These are phyloP conservation scores for Trichophaea hybrida DNA, from an alignment of 2,329 filamentous ascomycete genomes.

Conservation along the genomic window DNA sequence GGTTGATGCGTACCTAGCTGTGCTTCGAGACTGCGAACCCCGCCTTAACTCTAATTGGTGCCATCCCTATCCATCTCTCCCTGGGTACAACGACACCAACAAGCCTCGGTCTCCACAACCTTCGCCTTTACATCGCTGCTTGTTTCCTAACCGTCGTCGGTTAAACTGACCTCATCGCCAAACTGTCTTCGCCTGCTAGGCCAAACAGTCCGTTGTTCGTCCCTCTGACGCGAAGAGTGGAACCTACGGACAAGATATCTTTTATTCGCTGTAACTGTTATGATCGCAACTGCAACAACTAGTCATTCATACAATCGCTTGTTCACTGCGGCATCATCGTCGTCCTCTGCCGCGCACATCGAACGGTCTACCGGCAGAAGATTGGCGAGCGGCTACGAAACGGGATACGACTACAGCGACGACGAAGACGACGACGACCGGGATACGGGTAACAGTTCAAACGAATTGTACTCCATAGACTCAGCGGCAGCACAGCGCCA, in stretches of 20 bases:
- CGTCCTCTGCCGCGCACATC: constrained; percentile 4
- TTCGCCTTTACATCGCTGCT: neutral
- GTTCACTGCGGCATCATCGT: constrained; percentile 13
- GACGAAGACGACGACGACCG: neutral
- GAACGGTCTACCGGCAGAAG: neutral
- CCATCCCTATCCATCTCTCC: neutral
- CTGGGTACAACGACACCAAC: neutral
- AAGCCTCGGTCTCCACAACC: neutral
- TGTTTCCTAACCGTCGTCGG: neutral
- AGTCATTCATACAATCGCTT: constrained; percentile 13
- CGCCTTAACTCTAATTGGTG: neutral
- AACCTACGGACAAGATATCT: neutral
- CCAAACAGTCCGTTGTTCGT: neutral
- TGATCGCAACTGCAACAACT: constrained; percentile 23
- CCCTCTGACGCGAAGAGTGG: neutral
- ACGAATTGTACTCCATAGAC: neutral
- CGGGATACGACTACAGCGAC: neutral
- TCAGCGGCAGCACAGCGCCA: neutral
- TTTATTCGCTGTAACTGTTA: constrained; percentile 9
- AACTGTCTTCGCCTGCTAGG: neutral
- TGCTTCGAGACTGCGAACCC: neutral
- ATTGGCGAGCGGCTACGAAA: neutral
- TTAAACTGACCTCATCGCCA: neutral
- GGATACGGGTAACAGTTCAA: neutral
- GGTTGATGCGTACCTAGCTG: constrained; percentile 1